Evolutionary conservation across 805 yeast species (phyloP).

Genomic region (Candida pini): DNA sequence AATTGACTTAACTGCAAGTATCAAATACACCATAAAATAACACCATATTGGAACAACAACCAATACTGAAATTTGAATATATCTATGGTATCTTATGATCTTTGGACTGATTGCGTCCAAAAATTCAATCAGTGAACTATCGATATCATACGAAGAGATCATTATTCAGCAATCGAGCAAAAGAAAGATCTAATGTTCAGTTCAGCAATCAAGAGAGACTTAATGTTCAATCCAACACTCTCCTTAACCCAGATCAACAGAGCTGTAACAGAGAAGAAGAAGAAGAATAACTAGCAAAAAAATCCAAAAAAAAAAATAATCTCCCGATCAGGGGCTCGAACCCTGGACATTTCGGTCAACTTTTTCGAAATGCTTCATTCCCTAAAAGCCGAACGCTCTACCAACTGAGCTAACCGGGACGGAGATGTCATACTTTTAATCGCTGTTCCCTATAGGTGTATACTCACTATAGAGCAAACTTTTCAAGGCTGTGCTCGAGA

Average conservation of each 20-base stretch:
- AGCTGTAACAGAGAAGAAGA: too few species aligned
- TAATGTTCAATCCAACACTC: too few species aligned
- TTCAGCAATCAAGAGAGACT: too few species aligned
- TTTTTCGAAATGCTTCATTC: slow-evolving; percentile 21
- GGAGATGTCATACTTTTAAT: too few species aligned
- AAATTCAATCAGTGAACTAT: slow-evolving; percentile 2
- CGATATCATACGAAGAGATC: slow-evolving; percentile 2
- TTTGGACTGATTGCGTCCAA: slow-evolving; percentile 4
- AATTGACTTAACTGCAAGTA: slow-evolving; percentile 1
- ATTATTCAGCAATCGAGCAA: too few species aligned
- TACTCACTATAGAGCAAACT: too few species aligned
- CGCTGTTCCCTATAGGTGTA: too few species aligned
- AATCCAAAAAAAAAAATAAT: slow-evolving; percentile 19
- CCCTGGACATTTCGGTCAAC: slow-evolving; percentile 56
- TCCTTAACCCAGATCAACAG: too few species aligned
- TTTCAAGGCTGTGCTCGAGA: too few species aligned
- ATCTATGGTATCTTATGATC: slow-evolving; percentile 8
- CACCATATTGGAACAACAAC: slow-evolving; percentile 11
- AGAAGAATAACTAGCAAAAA: too few species aligned
- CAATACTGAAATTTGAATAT: slow-evolving; percentile 6
- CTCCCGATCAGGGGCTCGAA: slow-evolving; percentile 59
- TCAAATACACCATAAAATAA: slow-evolving; percentile 3
- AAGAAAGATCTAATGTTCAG: too few species aligned
- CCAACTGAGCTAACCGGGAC: slow-evolving; percentile 59
- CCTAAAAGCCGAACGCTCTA: slow-evolving; percentile 65